These are phyloP conservation scores for Ophiostoma ulmi DNA, from an alignment of 2,329 filamentous ascomycete genomes.

Conservation along the genomic window DNA sequence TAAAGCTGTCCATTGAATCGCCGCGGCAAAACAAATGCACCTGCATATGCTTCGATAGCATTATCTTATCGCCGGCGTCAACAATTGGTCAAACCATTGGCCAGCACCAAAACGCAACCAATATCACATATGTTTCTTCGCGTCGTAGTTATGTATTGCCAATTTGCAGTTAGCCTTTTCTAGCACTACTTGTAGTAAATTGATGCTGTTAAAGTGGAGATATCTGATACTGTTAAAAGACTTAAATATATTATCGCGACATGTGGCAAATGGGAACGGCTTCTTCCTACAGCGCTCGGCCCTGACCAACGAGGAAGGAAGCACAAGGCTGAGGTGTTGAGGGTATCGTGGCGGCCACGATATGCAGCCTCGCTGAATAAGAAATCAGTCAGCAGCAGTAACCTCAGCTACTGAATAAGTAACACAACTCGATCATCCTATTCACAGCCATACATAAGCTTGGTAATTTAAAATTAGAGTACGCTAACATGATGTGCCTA, in stretches of 20 bases:
- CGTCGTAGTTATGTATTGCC: no score
- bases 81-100: no score
- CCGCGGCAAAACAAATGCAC: conserved; percentile 2
- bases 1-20: neutral
- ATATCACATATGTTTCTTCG: no score
- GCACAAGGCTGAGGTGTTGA: neutral
- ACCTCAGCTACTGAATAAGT: neutral
- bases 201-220: neutral
- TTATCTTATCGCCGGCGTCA: neutral
- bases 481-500: neutral
- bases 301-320: neutral
- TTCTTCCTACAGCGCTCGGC: neutral
- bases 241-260: neutral
- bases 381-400: neutral
- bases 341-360: neutral
- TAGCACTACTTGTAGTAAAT: neutral
- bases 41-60: neutral
- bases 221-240: neutral
- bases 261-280: neutral
- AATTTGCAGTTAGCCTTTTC: neutral
- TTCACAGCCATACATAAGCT: neutral
- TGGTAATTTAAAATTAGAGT: neutral
- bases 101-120: no score
- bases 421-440: neutral
- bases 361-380: neutral